phyloP scores from a whole-genome alignment of 2,329 filamentous ascomycete species.

The Cadophora luteo-olivacea region DNA sequence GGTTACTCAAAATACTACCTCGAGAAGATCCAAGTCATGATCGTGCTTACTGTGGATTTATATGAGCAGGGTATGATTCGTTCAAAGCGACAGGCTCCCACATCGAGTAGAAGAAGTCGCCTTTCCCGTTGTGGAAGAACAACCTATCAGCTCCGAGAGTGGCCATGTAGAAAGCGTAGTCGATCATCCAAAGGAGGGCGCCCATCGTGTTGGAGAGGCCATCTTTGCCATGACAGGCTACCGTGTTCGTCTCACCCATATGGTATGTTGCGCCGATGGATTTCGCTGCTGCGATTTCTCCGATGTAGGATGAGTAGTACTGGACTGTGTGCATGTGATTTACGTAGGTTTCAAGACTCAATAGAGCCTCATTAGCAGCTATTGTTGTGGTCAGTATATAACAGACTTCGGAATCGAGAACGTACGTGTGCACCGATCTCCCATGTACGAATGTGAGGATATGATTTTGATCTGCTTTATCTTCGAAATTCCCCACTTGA shows the following conservation, averaged over 20 bases:
- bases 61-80: background rate
- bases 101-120: background rate
- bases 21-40: background rate
- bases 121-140: background rate
- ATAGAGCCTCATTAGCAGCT: background rate
- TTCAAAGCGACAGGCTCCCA: background rate
- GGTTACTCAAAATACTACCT: background rate
- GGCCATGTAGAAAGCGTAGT: background rate
- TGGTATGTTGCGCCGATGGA: background rate
- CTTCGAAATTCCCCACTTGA: slow-evolving; percentile 1
- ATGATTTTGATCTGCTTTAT: background rate
- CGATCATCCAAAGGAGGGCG: background rate
- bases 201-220: background rate
- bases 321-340: background rate
- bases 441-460: background rate
- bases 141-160: background rate
- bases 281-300: background rate
- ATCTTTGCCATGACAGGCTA: background rate
- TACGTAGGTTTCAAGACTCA: background rate
- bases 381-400: background rate
- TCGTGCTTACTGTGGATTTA: background rate
- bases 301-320: background rate
- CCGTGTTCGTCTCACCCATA: background rate
- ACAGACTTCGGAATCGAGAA: no score
- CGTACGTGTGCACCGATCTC: background rate